Base-by-base conservation (phyloP, 2,329 filamentous ascomycete species). In the Metarhizium robertsii region DNA sequence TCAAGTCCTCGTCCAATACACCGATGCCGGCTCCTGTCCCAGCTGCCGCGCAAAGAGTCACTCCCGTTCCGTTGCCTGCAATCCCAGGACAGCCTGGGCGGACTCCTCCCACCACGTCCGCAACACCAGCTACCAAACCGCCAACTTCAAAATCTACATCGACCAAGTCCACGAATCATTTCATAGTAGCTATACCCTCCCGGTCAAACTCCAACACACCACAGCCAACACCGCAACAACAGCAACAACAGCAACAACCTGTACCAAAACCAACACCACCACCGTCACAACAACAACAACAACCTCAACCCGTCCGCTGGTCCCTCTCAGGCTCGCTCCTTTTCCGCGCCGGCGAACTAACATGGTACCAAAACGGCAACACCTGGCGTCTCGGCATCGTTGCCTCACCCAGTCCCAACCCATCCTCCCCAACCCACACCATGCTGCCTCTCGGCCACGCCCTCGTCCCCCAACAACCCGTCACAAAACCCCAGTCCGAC, bases 381-480 rank as follows among this genome's bases (percentile, higher is more conserved):
- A 73, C 74, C 1, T 79, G 77, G 75, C 73, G 77, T 38, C 67
- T 80, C 0, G 77, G 77, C 5, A 65, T 79, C 52, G 71, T 79
- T 56, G 59, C 69, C 38, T 29, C 45, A 13, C 45, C 45, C 45
- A 48, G 57, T 64, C 58, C 66, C 67, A 16, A 47, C 16, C n/a
- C 16, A 34, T 48, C 14, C 62, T 59, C n/a, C 63, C 59, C 4
- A 61, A 64, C 8, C 62, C 65, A 50, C 46, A 69, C 71, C 54
- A 62, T 77, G 36, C 67, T 74, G n/a, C 75, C 73, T 18, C 69
- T 74, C 38, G 71, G 69, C 8, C 71, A 75, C 55, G 66, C 64
- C 34, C 56, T 69, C 6, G 68, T 74, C 6, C 69, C 63, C 18
- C 70, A 75, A 49, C 66, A 67, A 32, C 66, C 68, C 20, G 68